Base-by-base conservation (phyloP, 2,329 filamentous ascomycete species). In the Colletotrichum zoysiae region DNA sequence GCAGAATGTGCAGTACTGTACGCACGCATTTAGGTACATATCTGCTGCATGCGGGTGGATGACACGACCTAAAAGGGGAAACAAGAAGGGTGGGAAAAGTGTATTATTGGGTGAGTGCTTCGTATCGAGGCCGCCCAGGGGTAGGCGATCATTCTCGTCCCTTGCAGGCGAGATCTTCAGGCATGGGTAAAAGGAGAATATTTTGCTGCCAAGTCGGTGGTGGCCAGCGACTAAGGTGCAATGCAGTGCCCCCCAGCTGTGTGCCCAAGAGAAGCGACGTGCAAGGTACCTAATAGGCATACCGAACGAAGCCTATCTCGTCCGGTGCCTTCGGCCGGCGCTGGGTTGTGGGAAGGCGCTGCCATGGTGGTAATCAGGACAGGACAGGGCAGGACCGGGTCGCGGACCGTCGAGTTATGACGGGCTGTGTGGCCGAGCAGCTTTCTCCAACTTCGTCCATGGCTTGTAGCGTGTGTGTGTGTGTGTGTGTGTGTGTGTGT, bases 101-200 rank as follows among this genome's bases (percentile, higher is more conserved):
- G 18, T 8, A 46, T 46, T n/a, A 46, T 46, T 46, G 44, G 44
- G 44, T n/a, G 18, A 46, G 44, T 9, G 7, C 18, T 46, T 9
- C 18, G 18, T 40, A 40, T 8, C 53, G 33, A 57, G 53, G 53
- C 33, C 53, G 30, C 14, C 20, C 53, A 40, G 53, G 53, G 53
- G 53, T 57, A 6, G 20, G 40, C 40, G 57, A 59, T 44, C 57
- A 44, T 5, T 23, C 33, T 38, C 18, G n/a, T 30, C 35, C 55
- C 55, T 58, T 58, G 35, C 55, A 58, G 55, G 7, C 8, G 56
- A 42, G 56, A 40, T 58, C 56, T 58, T 56, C 53, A 56, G 18
- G n/a, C 35, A 30, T 51, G 38, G 23, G 56, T 18, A 58, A 14
- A 40, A 38, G 56, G 56, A 14, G 38, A 40, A 14, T 40, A 14